These are phyloP conservation scores for Magnaporthales sp. DNA, from an alignment of 2,329 filamentous ascomycete genomes.

Conservation along the genomic window DNA sequence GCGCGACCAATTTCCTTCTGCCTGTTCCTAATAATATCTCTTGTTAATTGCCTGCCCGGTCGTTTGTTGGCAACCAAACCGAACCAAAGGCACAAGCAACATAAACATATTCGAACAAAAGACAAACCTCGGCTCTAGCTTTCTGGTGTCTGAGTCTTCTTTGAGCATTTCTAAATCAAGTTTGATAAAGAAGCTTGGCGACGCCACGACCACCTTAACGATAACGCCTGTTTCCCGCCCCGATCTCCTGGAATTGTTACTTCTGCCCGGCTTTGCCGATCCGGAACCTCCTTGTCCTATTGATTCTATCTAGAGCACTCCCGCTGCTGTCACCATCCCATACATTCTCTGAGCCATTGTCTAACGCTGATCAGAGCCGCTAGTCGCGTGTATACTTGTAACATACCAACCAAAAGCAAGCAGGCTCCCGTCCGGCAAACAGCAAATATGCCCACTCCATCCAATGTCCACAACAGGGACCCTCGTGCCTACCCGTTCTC, in stretches of 20 bases:
- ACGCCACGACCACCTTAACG: neutral
- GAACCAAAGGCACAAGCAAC: neutral
- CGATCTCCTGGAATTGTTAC: neutral
- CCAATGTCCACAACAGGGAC: conserved; percentile 10
- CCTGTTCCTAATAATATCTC: neutral
- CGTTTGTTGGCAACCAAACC: neutral
- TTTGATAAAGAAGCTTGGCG: neutral
- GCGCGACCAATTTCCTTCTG: neutral
- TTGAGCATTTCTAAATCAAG: neutral
- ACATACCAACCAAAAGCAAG: neutral
- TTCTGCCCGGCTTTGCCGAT: neutral
- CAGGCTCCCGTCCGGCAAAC: neutral
- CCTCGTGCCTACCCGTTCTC: conserved; percentile 19
- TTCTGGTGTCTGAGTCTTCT: neutral
- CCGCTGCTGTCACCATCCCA: neutral
- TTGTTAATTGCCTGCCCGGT: neutral
- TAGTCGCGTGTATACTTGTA: neutral
- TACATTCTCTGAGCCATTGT: neutral
- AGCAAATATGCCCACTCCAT: conserved; percentile 15
- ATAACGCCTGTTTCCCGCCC: neutral
- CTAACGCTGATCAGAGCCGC: neutral
- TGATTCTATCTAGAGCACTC: neutral
- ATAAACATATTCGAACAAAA: neutral
- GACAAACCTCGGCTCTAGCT: neutral
- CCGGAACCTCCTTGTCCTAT: neutral